Evolutionary conservation across 495 filamentous ascomycete species (phyloP).

Genomic region (Talaromyces liani): DNA sequence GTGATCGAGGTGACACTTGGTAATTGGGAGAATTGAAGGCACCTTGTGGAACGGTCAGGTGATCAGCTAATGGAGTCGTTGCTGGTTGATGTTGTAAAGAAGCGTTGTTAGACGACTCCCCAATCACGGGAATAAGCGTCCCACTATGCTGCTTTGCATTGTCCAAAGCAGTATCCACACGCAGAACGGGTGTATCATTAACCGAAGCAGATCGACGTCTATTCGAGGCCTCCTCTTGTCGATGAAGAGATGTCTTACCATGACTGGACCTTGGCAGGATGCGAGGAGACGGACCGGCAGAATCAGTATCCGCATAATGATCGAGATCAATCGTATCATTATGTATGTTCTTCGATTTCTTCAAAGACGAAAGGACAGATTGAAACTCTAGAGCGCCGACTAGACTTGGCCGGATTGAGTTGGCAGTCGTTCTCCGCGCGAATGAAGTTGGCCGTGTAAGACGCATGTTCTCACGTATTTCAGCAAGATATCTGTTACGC

Average conservation of each 20-base stretch:
- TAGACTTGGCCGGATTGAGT: slow-evolving; percentile 83
- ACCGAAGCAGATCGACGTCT: slow-evolving; percentile 58
- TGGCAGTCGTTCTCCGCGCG: slow-evolving; percentile 65
- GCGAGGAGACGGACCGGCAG: slow-evolving; percentile 16
- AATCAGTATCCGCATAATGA: slow-evolving; percentile 63
- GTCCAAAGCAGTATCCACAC: slow-evolving; percentile 27
- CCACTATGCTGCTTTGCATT: not conserved
- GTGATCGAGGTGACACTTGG: slow-evolving; percentile 28
- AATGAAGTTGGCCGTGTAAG: slow-evolving; percentile 59
- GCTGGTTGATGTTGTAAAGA: not conserved
- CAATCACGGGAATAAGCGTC: not conserved
- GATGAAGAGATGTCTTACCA: slow-evolving; percentile 11
- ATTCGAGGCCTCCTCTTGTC: slow-evolving; percentile 20
- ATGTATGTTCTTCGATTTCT: slow-evolving; percentile 64
- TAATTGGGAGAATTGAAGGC: slow-evolving; percentile 31
- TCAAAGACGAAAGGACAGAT: slow-evolving; percentile 74
- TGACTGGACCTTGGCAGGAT: not conserved
- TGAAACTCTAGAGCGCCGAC: slow-evolving; percentile 93
- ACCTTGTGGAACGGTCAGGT: slow-evolving; percentile 30
- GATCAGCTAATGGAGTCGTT: not conserved
- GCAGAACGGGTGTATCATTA: slow-evolving; percentile 47
- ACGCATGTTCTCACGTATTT: slow-evolving; percentile 90
- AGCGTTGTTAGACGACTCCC: not conserved
- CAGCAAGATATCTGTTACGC: slow-evolving; percentile 63
- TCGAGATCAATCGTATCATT: slow-evolving; percentile 59